A percentile compares a stretch with the other conserved stretches of the same genome.
phyloP scores from a whole-genome alignment of 2,329 filamentous ascomycete genomes.

The Emericellopsis atlantica region DNA sequence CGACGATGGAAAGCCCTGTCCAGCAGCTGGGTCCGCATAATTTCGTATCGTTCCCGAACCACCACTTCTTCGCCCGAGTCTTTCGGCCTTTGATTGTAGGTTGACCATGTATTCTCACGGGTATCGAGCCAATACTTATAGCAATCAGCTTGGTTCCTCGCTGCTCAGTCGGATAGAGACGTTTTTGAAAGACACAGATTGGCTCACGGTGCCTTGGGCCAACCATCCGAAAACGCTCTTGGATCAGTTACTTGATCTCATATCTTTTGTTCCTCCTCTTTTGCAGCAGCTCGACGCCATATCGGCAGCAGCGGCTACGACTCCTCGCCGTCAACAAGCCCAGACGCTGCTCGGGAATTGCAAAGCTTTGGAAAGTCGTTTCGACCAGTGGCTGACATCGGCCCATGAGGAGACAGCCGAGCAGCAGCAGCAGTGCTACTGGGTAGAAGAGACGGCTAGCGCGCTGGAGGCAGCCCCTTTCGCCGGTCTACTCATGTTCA shows the following conservation, averaged over 20 bases:
- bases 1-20: neutral
- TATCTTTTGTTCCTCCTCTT: slow-evolving; percentile 32
- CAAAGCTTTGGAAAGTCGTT: slow-evolving; percentile 30
- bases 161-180: slow-evolving; percentile 35
- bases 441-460: slow-evolving; percentile 18
- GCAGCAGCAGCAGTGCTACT: slow-evolving; percentile 22
- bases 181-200: slow-evolving; percentile 37
- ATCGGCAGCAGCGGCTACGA: slow-evolving; percentile 21
- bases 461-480: slow-evolving; percentile 26
- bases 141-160: slow-evolving; percentile 28
- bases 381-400: slow-evolving; percentile 32
- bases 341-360: slow-evolving; percentile 35
- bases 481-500: slow-evolving; percentile 29
- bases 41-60: slow-evolving; percentile 38
- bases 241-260: slow-evolving; percentile 38
- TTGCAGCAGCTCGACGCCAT: slow-evolving; percentile 31
- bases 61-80: slow-evolving; percentile 44
- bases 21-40: slow-evolving; percentile 24
- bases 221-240: slow-evolving; percentile 35
- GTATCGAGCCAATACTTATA: too few species aligned
- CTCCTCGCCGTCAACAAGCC: slow-evolving; percentile 27
- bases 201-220: slow-evolving; percentile 38
- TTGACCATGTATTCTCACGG: slow-evolving; percentile 2
- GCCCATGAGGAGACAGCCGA: slow-evolving; percentile 8
- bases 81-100: slow-evolving; percentile 40